These are phyloP conservation scores for Lasiodiplodia hormozganensis DNA, from an alignment of 2,329 filamentous ascomycete genomes.

Conservation along the genomic window DNA sequence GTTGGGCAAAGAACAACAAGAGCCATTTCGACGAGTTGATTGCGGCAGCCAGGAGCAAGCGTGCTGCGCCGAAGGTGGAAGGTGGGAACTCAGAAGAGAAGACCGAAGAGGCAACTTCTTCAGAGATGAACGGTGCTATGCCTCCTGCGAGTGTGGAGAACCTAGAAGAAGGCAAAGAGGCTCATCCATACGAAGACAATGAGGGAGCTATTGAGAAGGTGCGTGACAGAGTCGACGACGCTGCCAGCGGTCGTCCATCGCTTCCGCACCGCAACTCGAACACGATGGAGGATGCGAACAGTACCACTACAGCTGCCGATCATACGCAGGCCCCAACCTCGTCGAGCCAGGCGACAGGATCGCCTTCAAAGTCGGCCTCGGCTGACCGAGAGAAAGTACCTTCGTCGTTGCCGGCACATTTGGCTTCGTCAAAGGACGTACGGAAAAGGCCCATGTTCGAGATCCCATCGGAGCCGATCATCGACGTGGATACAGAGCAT, in stretches of 20 bases:
- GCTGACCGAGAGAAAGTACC: conserved; percentile 28
- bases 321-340: neutral
- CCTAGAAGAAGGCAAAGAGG: neutral
- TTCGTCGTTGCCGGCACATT: conserved; percentile 36
- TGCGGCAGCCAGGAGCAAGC: conserved; percentile 71
- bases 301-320: neutral
- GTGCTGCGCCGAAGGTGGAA: conserved; percentile 40
- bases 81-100: conserved; percentile 32
- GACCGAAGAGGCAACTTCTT: neutral
- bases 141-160: neutral
- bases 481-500: conserved; percentile 44
- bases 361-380: neutral
- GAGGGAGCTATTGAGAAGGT: conserved; percentile 12
- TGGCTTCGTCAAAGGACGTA: conserved; percentile 35
- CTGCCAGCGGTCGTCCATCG: neutral
- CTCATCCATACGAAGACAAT: conserved; percentile 2
- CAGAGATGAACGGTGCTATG: neutral
- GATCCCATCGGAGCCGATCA: conserved; percentile 49
- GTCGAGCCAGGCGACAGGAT: neutral
- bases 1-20: conserved; percentile 77
- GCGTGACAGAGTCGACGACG: neutral
- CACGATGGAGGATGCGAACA: neutral
- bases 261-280: conserved; percentile 17
- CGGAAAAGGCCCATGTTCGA: conserved; percentile 53
- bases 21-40: conserved; percentile 81